Evolutionary conservation across 2,329 filamentous ascomycete genomes (phyloP).

Genomic region (Truncatella angustata): DNA sequence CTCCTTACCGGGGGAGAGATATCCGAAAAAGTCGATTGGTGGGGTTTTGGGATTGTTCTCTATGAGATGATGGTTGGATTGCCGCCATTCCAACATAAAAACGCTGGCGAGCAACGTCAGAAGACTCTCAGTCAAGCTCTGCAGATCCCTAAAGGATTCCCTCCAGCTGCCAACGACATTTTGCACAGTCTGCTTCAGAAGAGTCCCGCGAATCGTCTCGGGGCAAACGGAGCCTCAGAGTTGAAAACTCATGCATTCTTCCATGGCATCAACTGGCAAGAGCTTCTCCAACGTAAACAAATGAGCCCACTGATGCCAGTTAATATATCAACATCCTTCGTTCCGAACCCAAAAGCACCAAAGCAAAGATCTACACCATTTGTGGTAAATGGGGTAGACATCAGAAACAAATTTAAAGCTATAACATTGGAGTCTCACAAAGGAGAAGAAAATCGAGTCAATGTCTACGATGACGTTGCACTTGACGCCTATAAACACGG

Average conservation of each 20-base stretch:
- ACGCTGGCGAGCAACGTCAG: neutral
- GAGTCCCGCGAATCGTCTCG: neutral
- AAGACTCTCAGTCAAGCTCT: neutral
- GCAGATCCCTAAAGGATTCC: neutral
- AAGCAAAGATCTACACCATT: too few relatives aligned
- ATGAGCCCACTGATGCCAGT: too few relatives aligned
- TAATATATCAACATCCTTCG: too few relatives aligned
- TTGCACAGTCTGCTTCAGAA: neutral
- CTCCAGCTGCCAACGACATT: neutral
- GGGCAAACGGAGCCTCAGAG: neutral
- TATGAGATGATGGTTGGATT: neutral
- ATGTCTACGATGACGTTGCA: too few relatives aligned
- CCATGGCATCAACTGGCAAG: neutral
- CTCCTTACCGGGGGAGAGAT: neutral
- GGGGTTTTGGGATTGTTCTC: neutral
- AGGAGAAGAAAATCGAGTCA: too few relatives aligned
- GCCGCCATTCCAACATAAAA: neutral
- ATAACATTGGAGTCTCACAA: too few relatives aligned
- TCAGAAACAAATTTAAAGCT: too few relatives aligned
- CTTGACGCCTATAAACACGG: too few relatives aligned
- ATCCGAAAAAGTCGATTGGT: neutral
- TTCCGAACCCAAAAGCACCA: too few relatives aligned
- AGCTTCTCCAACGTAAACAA: neutral
- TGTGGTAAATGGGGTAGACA: too few relatives aligned
- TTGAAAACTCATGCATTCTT: neutral